Base-by-base conservation (phyloP, 305 asterid species). In the Fraxinus greggii region DNA sequence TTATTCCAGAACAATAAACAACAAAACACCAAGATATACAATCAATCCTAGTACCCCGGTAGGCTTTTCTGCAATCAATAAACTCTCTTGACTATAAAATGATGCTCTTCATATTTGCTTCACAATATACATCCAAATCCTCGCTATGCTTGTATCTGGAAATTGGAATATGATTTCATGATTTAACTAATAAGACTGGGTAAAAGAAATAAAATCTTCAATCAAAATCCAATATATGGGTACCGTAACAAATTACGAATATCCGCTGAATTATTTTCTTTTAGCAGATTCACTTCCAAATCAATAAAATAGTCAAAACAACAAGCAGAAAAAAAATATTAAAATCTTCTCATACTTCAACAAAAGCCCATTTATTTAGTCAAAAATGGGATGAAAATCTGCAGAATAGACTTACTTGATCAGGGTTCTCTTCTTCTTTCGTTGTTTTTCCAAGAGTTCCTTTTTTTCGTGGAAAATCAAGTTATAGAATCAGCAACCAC, bases 371-470 rank as follows among this genome's bases (percentile, higher is more conserved):
- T 77, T 19, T 29, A 70, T 56, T 5, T 1, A 51, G 59, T 59
- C 7, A 9, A 78, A 42, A 35, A 78, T 24, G 40, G 28, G 56
- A 76, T 4, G 54, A 79, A 78, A 78, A 42, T 26, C 19, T 51
- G 81, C 75, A 79, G 70, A 24, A 59, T 19, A 19, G 3, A 81
- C 91, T 91, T 88, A 91, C 92, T 86, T 81, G 93, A 91, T 92
- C 88, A 82, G 88, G 85, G 70, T 88, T 82, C 51, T 56, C 76
- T 72, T 56, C 84, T 31, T 70, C 77, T 63, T 59, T 35, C 77
- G 15, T 45, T 19, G 48, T 56, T 74, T 80, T 79, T 69, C 72
- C 69, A 26, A 75, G 76, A 77, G 74, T 40, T 51, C 33, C 59
- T 70, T 72, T 79, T 77, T 82, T 31, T 45, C 56, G 63, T 75